These are phyloP conservation scores for Colletotrichum costaricense DNA, from an alignment of 2,329 filamentous ascomycete genomes.

Conservation along the genomic window DNA sequence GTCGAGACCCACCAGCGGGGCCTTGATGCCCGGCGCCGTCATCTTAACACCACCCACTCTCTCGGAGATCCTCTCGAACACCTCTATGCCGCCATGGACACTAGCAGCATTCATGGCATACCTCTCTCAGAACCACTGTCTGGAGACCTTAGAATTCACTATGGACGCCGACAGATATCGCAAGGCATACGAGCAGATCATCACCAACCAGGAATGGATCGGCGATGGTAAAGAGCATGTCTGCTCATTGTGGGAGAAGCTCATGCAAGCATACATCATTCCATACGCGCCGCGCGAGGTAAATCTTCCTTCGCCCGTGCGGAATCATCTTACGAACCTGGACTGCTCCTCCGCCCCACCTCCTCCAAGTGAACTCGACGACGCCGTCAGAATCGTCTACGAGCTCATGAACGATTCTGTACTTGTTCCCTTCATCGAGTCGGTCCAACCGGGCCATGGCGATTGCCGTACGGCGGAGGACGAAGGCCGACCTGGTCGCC, in stretches of 20 bases:
- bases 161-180: slow-evolving; percentile 91
- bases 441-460: slow-evolving; percentile 54
- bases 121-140: slow-evolving; percentile 94
- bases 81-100: slow-evolving; percentile 88
- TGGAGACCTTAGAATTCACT: slow-evolving; percentile 96
- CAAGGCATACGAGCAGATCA: slow-evolving; percentile 62
- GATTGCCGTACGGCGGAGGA: slow-evolving; percentile 51
- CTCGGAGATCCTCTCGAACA: slow-evolving; percentile 88
- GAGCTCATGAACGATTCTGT: slow-evolving; percentile 99
- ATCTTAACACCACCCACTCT: slow-evolving; percentile 72
- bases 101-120: slow-evolving; percentile 95
- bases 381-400: slow-evolving; percentile 88
- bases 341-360: slow-evolving; percentile 71
- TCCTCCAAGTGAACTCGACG: slow-evolving; percentile 79
- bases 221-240: slow-evolving; percentile 71
- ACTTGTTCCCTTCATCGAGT: slow-evolving; percentile 89
- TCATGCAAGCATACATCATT: slow-evolving; percentile 90
- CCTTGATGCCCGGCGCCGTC: slow-evolving; percentile 55
- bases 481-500: slow-evolving; percentile 51
- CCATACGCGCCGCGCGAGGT: slow-evolving; percentile 88
- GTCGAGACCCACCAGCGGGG: slow-evolving; percentile 62
- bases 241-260: slow-evolving; percentile 84
- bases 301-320: slow-evolving; percentile 87
- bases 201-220: slow-evolving; percentile 53
- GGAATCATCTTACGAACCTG: slow-evolving; percentile 80